Evolutionary conservation across 2,329 filamentous ascomycete genomes (phyloP).

Genomic region (Sarocladium strictum): DNA sequence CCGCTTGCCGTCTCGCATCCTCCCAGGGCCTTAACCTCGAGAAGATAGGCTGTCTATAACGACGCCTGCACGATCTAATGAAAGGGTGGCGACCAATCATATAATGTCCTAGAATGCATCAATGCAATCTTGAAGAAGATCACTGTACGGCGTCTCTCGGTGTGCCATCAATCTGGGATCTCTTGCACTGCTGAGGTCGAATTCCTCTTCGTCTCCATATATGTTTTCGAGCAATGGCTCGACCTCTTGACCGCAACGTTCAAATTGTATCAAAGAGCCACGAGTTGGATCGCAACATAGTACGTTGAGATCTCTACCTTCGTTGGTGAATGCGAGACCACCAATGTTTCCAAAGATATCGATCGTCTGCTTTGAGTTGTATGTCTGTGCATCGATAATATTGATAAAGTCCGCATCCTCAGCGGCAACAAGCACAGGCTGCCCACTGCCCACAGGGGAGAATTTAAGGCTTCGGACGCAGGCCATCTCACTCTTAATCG

Average conservation of each 20-base stretch:
- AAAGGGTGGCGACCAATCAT: too few species aligned
- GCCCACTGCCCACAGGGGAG: conserved; percentile 63
- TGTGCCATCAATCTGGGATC: background rate
- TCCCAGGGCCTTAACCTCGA: too few species aligned
- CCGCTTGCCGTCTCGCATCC: too few species aligned
- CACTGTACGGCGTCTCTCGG: background rate
- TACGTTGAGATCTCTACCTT: conserved; percentile 62
- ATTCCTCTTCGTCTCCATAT: background rate
- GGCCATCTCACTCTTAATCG: conserved; percentile 60
- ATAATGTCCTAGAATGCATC: background rate
- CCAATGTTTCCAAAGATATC: conserved; percentile 72
- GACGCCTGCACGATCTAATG: too few species aligned
- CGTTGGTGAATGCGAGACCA: conserved; percentile 60
- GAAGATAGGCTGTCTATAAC: too few species aligned
- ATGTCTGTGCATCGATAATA: conserved; percentile 63
- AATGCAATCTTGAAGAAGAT: background rate
- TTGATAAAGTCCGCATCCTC: conserved; percentile 71
- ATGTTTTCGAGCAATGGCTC: conserved; percentile 19
- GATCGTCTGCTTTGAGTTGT: conserved; percentile 59
- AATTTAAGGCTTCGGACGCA: conserved; percentile 65
- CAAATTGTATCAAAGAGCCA: conserved; percentile 61
- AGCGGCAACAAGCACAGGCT: conserved; percentile 61
- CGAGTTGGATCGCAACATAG: conserved; percentile 60
- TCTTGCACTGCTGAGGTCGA: background rate
- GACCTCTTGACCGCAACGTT: conserved; percentile 33